Evolutionary conservation across 164 flowering plant species (phyloP).

Genomic region (Hamamelis virginiana): DNA sequence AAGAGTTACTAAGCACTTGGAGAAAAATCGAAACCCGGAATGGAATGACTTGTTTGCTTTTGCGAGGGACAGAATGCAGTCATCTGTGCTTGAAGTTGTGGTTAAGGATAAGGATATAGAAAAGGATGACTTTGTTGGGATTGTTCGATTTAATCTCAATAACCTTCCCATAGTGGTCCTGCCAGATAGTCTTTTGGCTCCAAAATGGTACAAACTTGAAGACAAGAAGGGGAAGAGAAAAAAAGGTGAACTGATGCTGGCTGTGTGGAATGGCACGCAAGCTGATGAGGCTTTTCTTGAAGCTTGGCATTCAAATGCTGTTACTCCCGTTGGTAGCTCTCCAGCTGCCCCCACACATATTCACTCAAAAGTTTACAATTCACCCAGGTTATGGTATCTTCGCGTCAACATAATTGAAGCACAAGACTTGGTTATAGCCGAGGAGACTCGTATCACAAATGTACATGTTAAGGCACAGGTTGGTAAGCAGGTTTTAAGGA

Average conservation of each 20-base stretch:
- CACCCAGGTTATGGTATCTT: conserved; percentile 68
- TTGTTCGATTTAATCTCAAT: conserved; percentile 44
- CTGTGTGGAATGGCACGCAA: conserved; percentile 73
- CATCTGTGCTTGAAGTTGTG: conserved; percentile 49
- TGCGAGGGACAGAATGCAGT: conserved; percentile 43
- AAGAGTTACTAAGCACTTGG: conserved; percentile 52
- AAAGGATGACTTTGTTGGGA: conserved; percentile 56
- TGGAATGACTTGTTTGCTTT: conserved; percentile 75
- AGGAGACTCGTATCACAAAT: conserved; percentile 42
- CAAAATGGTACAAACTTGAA: conserved; percentile 64
- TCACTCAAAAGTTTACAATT: conserved; percentile 67
- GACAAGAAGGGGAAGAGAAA: conserved; percentile 46
- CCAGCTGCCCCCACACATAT: conserved; percentile 25
- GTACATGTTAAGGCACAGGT: conserved; percentile 55
- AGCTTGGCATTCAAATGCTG: conserved; percentile 67
- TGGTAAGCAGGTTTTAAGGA: conserved; percentile 41
- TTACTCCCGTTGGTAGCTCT: conserved; percentile 26
- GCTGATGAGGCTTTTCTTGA: conserved; percentile 74
- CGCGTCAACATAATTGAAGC: conserved; percentile 60
- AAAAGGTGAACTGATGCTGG: conserved; percentile 60
- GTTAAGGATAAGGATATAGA: conserved; percentile 54
- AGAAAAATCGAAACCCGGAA: conserved; percentile 50
- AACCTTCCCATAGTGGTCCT: conserved; percentile 65
- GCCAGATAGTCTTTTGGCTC: conserved; percentile 73
- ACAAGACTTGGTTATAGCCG: conserved; percentile 49